phyloP scores from a whole-genome alignment of 2,329 filamentous ascomycete species.

The Ophiostoma montium region DNA sequence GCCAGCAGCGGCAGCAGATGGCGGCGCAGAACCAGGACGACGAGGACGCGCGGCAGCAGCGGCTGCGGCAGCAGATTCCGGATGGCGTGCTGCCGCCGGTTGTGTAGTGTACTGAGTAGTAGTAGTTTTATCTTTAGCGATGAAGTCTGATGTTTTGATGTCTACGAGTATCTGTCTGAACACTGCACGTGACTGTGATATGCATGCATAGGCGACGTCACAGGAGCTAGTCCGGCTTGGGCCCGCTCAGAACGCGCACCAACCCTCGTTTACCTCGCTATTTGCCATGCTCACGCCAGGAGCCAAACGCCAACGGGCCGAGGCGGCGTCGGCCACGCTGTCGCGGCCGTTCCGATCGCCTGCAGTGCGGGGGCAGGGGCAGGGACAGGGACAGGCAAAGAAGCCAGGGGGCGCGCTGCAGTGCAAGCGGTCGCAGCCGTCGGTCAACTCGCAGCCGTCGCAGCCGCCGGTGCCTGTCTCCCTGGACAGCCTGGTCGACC shows the following conservation, averaged over 20 bases:
- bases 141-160: background rate
- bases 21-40: slow-evolving; percentile 28
- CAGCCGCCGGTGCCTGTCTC: no score
- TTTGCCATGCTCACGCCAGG: slow-evolving; percentile 25
- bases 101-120: background rate
- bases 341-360: slow-evolving; percentile 62
- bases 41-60: slow-evolving; percentile 15
- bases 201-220: background rate
- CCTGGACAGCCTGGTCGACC: slow-evolving; percentile 4
- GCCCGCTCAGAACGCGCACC: no score
- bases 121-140: background rate
- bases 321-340: slow-evolving; percentile 42
- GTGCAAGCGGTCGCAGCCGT: no score
- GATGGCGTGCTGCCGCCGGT: background rate
- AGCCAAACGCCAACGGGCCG: slow-evolving; percentile 38
- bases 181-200: background rate
- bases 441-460: no score
- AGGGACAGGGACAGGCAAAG: background rate
- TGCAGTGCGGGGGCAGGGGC: slow-evolving; percentile 2
- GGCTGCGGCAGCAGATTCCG: slow-evolving; percentile 11
- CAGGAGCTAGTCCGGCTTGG: no score
- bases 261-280: no score
- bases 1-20: slow-evolving; percentile 53
- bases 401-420: no score
- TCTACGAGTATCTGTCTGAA: background rate